These are phyloP conservation scores for Clathrus columnatus DNA, from an alignment of 768 basidiomycete genomes.

Conservation along the genomic window DNA sequence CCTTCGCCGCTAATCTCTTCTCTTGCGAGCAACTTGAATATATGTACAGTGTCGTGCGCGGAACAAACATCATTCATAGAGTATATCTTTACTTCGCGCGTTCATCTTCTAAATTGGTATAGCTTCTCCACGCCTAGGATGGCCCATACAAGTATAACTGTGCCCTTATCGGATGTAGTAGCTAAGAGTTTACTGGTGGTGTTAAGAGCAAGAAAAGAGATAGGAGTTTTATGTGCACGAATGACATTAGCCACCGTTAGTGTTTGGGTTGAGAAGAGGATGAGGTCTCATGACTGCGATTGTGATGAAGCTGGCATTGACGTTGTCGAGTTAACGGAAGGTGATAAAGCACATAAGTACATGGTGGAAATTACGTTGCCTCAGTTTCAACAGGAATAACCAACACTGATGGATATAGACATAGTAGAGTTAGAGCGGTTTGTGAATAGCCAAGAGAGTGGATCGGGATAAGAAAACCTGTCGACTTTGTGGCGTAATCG, in stretches of 20 bases:
- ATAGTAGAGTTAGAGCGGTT: too few species aligned
- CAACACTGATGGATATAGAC: constrained; percentile 10
- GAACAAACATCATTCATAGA: constrained; percentile 82
- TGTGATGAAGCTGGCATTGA: constrained; percentile 29
- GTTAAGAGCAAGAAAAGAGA: constrained; percentile 83
- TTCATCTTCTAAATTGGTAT: constrained; percentile 91
- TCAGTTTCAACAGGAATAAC: background rate
- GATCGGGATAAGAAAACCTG: too few species aligned
- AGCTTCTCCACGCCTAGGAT: constrained; percentile 87
- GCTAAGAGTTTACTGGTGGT: constrained; percentile 83
- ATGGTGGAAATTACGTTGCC: background rate
- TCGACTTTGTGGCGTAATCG: too few species aligned
- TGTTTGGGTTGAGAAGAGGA: constrained; percentile 88
- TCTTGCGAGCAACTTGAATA: too few species aligned
- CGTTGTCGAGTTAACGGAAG: constrained; percentile 41
- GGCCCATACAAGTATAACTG: constrained; percentile 91
- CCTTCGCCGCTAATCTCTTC: constrained; percentile 10
- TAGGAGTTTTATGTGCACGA: constrained; percentile 92
- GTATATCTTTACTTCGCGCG: constrained; percentile 77
- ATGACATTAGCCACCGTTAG: constrained; percentile 92
- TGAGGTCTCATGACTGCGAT: constrained; percentile 71
- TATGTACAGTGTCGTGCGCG: constrained; percentile 20
- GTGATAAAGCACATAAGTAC: constrained; percentile 72
- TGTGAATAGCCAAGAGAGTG: too few species aligned
- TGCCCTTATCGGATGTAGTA: constrained; percentile 90